Evolutionary conservation across 2,329 filamentous ascomycete genomes (phyloP), one percentile per base, ranked within the genome.

Genomic region (Setomelanomma holmii): DNA sequence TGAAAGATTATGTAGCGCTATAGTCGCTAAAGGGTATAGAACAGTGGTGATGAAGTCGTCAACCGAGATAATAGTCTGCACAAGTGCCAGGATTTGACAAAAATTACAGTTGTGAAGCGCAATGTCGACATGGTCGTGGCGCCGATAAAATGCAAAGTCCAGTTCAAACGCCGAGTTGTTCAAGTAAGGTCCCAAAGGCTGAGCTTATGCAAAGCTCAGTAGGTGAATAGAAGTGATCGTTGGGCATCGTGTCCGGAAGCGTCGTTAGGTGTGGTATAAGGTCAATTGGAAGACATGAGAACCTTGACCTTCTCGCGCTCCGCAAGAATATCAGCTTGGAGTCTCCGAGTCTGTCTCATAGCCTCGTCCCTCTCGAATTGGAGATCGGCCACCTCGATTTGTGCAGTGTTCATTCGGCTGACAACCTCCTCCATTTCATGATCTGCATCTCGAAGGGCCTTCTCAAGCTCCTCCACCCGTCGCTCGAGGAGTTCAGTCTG

Each of bases 401-500:
- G 90, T 8, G 90, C 89, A 63, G 82, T 80, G 75, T 91, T 93
- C 87, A 96, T 93, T 58, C 89, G 83, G 54, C 87, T 82, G 6
- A 96, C 89, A 6, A 95, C 90, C 73, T 91, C 87, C 69, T 91
- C 86, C 89, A 95, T 93, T 76, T 93, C 90, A 43, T 79, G 79
- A 66, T 95, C 91, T 14, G 91, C 89, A 59, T 91, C 85, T 4
- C 83, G 77, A 11, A 96, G 80, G 14, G 93, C 89, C 65, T 86
- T 87, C 79, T 99, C 95, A 2, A 99, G 85, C 76, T 96, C 91
- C 50, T 86, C 80, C 6, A 98, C 90, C 55, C 89, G 87, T 54
- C 86, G 84, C 71, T 92, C 89, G 27, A 99, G 85, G 52, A 84
- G 81, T 55, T 89, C 85, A 45, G 93, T 87, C 77, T 91, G 86